Percentiles rank a stretch among this genome's conserved stretches.
These are phyloP conservation scores for Paratinospora sagittata DNA, from an alignment of 164 flowering plant species.

Conservation along the genomic window DNA sequence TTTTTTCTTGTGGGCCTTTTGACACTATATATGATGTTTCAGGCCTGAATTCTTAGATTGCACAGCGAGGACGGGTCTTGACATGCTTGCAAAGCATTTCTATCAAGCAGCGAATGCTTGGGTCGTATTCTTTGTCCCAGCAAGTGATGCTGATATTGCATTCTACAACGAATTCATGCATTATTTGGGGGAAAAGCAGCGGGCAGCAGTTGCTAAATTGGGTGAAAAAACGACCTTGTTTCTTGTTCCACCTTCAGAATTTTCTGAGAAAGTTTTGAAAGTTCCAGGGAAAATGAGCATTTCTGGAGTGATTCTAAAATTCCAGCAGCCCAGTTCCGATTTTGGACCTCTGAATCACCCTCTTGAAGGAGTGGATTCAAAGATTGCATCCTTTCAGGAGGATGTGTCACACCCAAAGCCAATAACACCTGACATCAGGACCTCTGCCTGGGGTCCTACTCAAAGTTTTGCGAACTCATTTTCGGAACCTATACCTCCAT, in stretches of 20 bases:
- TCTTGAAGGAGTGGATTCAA: slow-evolving; percentile 33
- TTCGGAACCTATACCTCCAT: slow-evolving; percentile 30
- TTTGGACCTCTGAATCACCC: slow-evolving; percentile 34
- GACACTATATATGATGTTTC: slow-evolving; percentile 16
- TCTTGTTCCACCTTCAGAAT: slow-evolving; percentile 94
- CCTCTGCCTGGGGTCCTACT: slow-evolving; percentile 14
- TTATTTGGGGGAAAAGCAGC: slow-evolving; percentile 79
- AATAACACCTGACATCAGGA: slow-evolving; percentile 25
- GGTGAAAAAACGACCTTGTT: slow-evolving; percentile 80
- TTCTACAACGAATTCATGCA: slow-evolving; percentile 85
- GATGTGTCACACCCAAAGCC: slow-evolving; percentile 30
- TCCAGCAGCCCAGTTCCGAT: slow-evolving; percentile 48
- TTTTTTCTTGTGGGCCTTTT: background rate
- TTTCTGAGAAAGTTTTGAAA: slow-evolving; percentile 84
- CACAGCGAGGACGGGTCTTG: slow-evolving; percentile 89
- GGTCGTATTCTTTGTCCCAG: slow-evolving; percentile 93
- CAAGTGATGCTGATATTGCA: slow-evolving; percentile 69
- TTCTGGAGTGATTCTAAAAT: slow-evolving; percentile 78
- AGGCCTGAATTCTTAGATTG: slow-evolving; percentile 89
- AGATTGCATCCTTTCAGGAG: slow-evolving; percentile 29
- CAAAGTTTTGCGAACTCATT: slow-evolving; percentile 17
- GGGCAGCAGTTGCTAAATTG: slow-evolving; percentile 91
- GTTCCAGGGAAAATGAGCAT: slow-evolving; percentile 91
- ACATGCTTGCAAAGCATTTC: slow-evolving; percentile 96
- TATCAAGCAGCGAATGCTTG: slow-evolving; percentile 69